A percentile compares a stretch with the other conserved stretches of the same genome.
These are phyloP conservation scores for Porcisia hertigi DNA, from an alignment of 208 protist genomes.

Conservation along the genomic window DNA sequence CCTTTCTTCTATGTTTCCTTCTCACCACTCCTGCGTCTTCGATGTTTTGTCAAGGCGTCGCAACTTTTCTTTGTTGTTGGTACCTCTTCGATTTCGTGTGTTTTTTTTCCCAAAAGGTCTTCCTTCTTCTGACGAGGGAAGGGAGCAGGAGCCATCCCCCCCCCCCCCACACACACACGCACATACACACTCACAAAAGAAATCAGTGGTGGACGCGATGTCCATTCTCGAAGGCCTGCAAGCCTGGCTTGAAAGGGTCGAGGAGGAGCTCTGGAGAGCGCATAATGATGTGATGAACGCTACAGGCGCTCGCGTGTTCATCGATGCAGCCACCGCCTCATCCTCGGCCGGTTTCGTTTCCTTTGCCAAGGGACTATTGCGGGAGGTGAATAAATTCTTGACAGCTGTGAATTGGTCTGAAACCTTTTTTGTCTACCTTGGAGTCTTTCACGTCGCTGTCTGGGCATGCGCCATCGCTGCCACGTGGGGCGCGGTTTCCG, in stretches of 20 bases:
- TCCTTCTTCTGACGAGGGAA: too few relatives aligned
- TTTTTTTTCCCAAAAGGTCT: too few relatives aligned
- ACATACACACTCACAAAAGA: background rate
- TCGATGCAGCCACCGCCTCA: background rate
- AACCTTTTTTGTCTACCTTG: conserved; percentile 71
- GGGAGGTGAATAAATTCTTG: conserved; percentile 37
- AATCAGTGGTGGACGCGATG: background rate
- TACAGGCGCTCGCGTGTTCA: conserved; percentile 8
- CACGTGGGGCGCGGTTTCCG: conserved; percentile 35
- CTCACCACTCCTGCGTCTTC: too few relatives aligned
- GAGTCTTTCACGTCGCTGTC: conserved; percentile 50
- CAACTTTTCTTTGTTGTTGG: too few relatives aligned
- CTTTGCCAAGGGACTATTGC: background rate
- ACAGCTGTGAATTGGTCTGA: conserved; percentile 71
- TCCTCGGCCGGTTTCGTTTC: background rate
- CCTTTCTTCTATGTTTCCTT: too few relatives aligned
- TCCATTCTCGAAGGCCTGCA: background rate
- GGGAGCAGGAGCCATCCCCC: too few relatives aligned
- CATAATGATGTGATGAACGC: conserved; percentile 35
- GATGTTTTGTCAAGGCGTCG: too few relatives aligned
- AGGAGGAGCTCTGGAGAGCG: conserved; percentile 28
- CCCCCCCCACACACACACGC: conserved; percentile 3
- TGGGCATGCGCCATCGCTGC: conserved; percentile 25
- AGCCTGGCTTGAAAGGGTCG: conserved; percentile 7
- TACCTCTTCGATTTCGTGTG: too few relatives aligned